Base-by-base conservation (phyloP, 768 basidiomycete genomes). In the Hygrocybe punicea region DNA sequence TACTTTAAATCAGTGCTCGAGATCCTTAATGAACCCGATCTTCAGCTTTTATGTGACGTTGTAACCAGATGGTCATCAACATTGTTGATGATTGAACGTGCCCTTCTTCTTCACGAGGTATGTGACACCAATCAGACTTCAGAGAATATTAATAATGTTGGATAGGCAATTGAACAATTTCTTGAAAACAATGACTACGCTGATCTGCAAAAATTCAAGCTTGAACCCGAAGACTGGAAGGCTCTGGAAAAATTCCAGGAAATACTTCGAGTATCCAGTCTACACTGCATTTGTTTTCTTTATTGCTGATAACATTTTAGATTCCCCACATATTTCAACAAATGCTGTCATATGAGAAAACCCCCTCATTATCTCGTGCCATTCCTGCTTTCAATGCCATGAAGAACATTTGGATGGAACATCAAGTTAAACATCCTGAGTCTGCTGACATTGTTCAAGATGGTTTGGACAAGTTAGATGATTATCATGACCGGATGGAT, bases 291-390 rank as follows among this genome's bases (percentile, higher is more conserved):
- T 10, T 34, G 24, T 51, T 51, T 17, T 45, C 51, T 52, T 14
- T 44, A 35, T 4, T 53, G 21, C 13, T 51, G 40, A 36, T 17
- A 6, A 16, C 10, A 33, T 37, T 54, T 16, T 25, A 73, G 71
- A 64, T 70, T 2, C 73, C 71, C 0, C 63, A 69, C 61, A 66
- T 66, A 6, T 72, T 73, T 48, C 71, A 73, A 57, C 71, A 73
- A 46, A 45, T 50, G 17, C 60, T 73, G 13, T 72, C 68, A 7
- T 54, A 58, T 19, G 67, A 73, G 37, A 66, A 68, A 53, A 73
- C 65, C 0, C 72, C 69, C 2, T 69, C 67, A 2, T 57, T 72
- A 0, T 60, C 64, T 16, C 37, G 66, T 49, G 65, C 69, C 1
- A 39, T 74, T 23, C 71, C 69, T 9, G 56, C 63, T 7, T 74